phyloP scores from a whole-genome alignment of 2,329 filamentous ascomycete genomes.

The Fusarium poae region DNA sequence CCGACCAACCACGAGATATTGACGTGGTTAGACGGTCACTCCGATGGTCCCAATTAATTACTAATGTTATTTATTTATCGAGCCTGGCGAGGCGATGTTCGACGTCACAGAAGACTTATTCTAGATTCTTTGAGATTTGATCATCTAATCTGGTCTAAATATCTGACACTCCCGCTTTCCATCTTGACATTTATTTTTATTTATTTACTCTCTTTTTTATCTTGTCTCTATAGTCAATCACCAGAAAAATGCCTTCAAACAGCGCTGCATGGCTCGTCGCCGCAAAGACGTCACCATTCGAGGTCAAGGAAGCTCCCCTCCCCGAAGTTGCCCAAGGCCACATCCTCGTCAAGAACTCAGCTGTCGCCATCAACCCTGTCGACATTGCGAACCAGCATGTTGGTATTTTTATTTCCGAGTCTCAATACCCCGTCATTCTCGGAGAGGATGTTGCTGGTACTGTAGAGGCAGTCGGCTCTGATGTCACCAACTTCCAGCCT shows the following conservation, averaged over 20 bases:
- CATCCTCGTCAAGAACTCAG: conserved; percentile 49
- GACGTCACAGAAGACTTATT: neutral
- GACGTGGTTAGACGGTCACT: neutral
- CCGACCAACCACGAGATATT: conserved; percentile 18
- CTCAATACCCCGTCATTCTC: conserved; percentile 43
- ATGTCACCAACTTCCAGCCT: conserved; percentile 36
- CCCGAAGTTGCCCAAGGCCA: conserved; percentile 7
- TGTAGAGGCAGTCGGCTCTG: conserved; percentile 50
- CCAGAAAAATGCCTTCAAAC: conserved; percentile 27
- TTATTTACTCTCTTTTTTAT: neutral
- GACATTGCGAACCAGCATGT: conserved; percentile 46
- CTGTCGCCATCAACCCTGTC: conserved; percentile 52
- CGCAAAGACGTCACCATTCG: conserved; percentile 32
- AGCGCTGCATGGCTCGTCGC: conserved; percentile 24
- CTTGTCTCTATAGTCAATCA: neutral
- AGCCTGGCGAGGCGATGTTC: neutral
- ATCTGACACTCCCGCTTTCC: neutral
- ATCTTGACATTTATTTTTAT: neutral
- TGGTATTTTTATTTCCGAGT: conserved; percentile 7
- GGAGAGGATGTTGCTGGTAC: conserved; percentile 53
- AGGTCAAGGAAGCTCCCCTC: conserved; percentile 34
- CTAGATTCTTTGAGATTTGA: neutral
- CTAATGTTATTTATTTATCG: neutral
- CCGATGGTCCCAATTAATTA: neutral
- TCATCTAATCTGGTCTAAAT: neutral